phyloP scores from a whole-genome alignment of 257 asterid genomes.

The Solanum etuberosum region DNA sequence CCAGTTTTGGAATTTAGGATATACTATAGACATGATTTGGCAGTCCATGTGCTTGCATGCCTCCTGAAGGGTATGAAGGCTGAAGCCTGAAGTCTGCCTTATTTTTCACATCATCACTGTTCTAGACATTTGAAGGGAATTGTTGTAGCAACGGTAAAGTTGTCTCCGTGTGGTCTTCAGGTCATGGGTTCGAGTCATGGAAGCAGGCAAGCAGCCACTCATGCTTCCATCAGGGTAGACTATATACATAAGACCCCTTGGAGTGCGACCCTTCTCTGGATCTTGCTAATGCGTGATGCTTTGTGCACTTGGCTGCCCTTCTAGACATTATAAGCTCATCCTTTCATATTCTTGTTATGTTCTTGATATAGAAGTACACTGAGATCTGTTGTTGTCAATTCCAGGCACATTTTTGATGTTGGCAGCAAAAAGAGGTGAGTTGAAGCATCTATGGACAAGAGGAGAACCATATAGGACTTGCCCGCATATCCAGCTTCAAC shows the following conservation, averaged over 20 bases:
- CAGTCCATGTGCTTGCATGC: background rate
- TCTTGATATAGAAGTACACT: background rate
- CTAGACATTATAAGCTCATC: background rate
- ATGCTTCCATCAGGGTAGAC: background rate
- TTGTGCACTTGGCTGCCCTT: background rate
- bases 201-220: background rate
- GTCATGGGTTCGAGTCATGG: background rate
- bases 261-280: background rate
- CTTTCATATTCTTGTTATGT: background rate
- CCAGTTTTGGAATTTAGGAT: background rate
- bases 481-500: slow-evolving; percentile 52
- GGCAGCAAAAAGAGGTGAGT: slow-evolving; percentile 69
- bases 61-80: background rate
- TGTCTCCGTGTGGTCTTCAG: background rate
- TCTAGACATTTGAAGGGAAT: background rate
- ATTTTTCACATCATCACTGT: background rate
- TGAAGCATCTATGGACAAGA: slow-evolving; percentile 67
- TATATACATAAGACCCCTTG: background rate
- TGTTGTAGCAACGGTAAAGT: background rate
- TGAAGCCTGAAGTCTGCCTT: background rate
- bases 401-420: slow-evolving; percentile 66
- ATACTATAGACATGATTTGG: background rate
- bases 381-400: background rate
- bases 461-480: slow-evolving; percentile 85
- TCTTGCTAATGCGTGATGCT: background rate